Percentiles rank a stretch among this genome's conserved stretches.
phyloP scores from a whole-genome alignment of 202 grass and related monocot species.

The Sporobolus alterniflorus region DNA sequence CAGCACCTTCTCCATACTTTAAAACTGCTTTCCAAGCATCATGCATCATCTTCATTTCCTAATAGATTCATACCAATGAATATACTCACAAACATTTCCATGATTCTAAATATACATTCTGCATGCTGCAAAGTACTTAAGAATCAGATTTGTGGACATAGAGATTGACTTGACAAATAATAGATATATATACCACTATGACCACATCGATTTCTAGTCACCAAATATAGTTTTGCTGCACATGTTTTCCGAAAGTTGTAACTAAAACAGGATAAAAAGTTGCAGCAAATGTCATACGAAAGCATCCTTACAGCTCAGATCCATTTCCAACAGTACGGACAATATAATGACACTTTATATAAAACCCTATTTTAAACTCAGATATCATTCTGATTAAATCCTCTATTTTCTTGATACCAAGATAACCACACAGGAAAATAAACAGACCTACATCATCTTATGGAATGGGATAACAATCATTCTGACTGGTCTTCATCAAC shows the following conservation, averaged over 20 bases:
- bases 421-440: slow-evolving; percentile 36
- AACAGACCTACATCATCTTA: slow-evolving; percentile 74
- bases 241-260: neutral
- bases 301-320: neutral
- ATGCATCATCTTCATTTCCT: slow-evolving; percentile 80
- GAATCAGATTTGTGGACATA: neutral
- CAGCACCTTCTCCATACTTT: slow-evolving; percentile 55
- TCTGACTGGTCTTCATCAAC: slow-evolving; percentile 74
- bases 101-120: neutral
- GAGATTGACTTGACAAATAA: neutral
- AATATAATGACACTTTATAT: neutral
- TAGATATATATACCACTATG: neutral
- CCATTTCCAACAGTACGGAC: neutral
- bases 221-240: neutral
- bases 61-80: slow-evolving; percentile 58
- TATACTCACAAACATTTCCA: neutral
- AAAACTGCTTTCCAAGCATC: slow-evolving; percentile 46
- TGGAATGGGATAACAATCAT: slow-evolving; percentile 39
- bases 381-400: neutral
- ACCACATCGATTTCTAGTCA: too few relatives aligned
- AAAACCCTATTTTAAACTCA: neutral
- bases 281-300: neutral
- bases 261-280: neutral
- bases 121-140: neutral
- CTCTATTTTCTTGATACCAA: slow-evolving; percentile 2